These are phyloP conservation scores for Globisporangium carolinianum DNA, from an alignment of 352 stramenopile genomes.

Conservation along the genomic window DNA sequence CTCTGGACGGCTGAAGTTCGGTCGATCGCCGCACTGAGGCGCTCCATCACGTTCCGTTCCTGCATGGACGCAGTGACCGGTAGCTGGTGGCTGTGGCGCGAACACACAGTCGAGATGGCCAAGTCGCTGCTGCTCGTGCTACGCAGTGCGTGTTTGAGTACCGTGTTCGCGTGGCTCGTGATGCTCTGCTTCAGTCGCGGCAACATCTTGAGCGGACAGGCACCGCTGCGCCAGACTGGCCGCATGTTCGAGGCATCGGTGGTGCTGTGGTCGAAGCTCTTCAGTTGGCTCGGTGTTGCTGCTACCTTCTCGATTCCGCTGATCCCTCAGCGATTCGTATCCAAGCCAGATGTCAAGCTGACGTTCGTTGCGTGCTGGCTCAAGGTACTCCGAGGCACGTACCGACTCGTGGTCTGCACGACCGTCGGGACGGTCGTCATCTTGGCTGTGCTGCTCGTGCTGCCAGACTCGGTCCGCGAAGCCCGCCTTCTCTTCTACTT, in stretches of 20 bases:
- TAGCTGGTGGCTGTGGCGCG: not conserved
- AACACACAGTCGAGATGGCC: not conserved
- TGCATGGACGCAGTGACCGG: not conserved
- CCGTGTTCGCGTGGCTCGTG: conserved; percentile 1
- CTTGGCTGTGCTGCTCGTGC: not conserved
- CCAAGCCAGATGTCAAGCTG: too few relatives aligned
- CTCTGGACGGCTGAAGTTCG: too few relatives aligned
- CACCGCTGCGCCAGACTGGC: not conserved
- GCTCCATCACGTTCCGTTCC: too few relatives aligned
- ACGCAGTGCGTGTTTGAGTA: not conserved
- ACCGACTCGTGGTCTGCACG: not conserved
- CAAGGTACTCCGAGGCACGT: conserved; percentile 3
- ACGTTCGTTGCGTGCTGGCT: conserved; percentile 4
- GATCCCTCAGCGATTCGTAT: not conserved
- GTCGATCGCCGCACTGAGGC: too few relatives aligned
- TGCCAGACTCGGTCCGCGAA: not conserved
- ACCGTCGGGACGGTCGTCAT: not conserved
- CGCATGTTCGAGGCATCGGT: not conserved
- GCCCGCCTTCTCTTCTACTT: conserved; percentile 1
- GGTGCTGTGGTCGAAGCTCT: conserved; percentile 4
- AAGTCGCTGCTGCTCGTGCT: not conserved
- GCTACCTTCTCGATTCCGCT: not conserved
- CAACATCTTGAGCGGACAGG: not conserved
- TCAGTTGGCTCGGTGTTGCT: conserved; percentile 1
- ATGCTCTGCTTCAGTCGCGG: conserved; percentile 2